Evolutionary conservation across 2,329 filamentous ascomycete species (phyloP).

Genomic region (Xylariales sp.): DNA sequence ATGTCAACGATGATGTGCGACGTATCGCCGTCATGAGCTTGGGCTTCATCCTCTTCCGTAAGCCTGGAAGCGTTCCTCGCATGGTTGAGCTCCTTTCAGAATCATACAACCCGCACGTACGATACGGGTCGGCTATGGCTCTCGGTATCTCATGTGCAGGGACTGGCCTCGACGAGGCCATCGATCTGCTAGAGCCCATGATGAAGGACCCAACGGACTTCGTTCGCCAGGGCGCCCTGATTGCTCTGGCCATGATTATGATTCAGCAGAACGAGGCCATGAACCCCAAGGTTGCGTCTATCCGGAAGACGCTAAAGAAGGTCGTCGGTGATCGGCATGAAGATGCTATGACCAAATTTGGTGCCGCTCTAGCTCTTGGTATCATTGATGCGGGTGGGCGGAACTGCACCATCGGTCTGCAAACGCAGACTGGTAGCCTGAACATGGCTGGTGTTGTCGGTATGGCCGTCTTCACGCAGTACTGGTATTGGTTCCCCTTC

Average conservation of each 20-base stretch:
- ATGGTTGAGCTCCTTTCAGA: conserved; percentile 99
- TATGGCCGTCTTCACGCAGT: conserved; percentile 98
- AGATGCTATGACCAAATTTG: conserved; percentile 99
- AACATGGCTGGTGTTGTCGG: conserved; percentile 99
- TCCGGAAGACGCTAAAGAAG: conserved; percentile 94
- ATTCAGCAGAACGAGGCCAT: conserved; percentile 99
- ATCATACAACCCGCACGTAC: conserved; percentile 98
- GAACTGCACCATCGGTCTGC: conserved; percentile 97
- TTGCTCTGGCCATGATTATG: conserved; percentile 96
- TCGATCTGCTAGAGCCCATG: conserved; percentile 97
- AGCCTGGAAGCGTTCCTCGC: conserved; percentile 94
- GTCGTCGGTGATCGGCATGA: conserved; percentile 95
- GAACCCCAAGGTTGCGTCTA: conserved; percentile 93
- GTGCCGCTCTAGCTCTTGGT: conserved; percentile 90
- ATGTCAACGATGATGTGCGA: conserved; percentile 97
- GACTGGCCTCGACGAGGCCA: conserved; percentile 94
- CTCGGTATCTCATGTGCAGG: conserved; percentile 97
- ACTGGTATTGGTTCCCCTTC: conserved; percentile 99
- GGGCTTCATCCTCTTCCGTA: conserved; percentile 98
- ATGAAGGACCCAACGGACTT: conserved; percentile 99
- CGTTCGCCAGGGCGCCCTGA: conserved; percentile 94
- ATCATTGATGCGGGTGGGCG: conserved; percentile 98
- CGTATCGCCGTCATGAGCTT: conserved; percentile 97
- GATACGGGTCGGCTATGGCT: conserved; percentile 98
- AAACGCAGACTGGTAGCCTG: conserved; percentile 97